These are phyloP conservation scores for Scedosporium boydii DNA, from an alignment of 2,329 filamentous ascomycete species.

Conservation along the genomic window DNA sequence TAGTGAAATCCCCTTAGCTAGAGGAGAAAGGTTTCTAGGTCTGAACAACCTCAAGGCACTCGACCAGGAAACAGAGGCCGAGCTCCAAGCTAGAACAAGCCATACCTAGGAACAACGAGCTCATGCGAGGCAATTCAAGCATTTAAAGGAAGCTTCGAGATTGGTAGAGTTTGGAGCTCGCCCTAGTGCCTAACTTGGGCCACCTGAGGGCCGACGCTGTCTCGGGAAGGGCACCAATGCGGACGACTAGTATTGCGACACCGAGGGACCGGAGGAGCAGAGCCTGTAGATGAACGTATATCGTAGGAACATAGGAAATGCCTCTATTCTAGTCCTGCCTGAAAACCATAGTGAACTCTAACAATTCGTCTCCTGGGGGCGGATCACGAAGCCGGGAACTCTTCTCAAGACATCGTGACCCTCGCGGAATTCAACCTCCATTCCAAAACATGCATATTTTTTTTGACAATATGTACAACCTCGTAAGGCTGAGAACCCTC, in stretches of 20 bases:
- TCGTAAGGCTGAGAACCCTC: neutral
- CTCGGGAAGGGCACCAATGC: no score
- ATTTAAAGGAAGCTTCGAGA: neutral
- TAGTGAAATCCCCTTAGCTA: no score
- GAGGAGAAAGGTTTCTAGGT: no score
- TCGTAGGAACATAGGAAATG: neutral
- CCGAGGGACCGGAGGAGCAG: neutral
- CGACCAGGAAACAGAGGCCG: no score
- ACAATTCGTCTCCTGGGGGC: neutral
- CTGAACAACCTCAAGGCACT: no score
- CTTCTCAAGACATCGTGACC: neutral
- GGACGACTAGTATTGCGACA: neutral
- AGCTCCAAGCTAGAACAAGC: no score
- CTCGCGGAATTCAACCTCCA: neutral
- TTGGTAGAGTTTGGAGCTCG: neutral
- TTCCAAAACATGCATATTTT: neutral
- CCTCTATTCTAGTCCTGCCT: constrained; percentile 1
- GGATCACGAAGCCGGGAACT: neutral
- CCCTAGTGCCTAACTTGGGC: no score
- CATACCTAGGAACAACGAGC: no score
- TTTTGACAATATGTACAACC: neutral
- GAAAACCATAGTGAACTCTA: neutral
- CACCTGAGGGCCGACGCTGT: no score
- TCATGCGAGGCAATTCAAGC: no score
- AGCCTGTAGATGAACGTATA: neutral